Conservation (phyloP, 345 rosid genomes). For the Rhizophora apiculata region DNA sequence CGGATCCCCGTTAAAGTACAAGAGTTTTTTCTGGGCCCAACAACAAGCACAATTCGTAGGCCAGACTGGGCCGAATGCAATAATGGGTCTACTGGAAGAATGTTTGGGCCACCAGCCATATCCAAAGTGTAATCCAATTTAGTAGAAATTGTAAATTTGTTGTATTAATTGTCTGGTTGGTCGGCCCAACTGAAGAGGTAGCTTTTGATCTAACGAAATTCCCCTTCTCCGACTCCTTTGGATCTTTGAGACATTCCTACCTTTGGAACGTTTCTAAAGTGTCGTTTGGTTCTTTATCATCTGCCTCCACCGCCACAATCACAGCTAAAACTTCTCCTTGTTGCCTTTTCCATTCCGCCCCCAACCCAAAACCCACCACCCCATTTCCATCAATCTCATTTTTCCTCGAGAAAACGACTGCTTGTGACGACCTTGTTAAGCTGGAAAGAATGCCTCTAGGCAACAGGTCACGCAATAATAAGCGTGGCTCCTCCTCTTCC, state of each 20-base stretch:
- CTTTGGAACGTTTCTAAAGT: slow-evolving; percentile 37
- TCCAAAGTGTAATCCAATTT: no score
- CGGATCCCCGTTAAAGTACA: no score
- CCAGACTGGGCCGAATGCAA: no score
- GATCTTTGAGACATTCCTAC: slow-evolving; percentile 52
- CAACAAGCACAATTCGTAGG: no score
- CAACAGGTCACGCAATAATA: slow-evolving; percentile 53
- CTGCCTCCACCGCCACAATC: slow-evolving; percentile 41
- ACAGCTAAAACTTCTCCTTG: slow-evolving; percentile 30
- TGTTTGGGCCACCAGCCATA: no score
- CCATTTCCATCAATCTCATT: not conserved
- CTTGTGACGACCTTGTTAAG: not conserved
- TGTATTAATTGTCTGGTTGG: no score
- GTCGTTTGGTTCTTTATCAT: not conserved
- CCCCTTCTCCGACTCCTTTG: slow-evolving; percentile 45
- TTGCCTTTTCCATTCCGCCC: not conserved
- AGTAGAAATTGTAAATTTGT: no score
- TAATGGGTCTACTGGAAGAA: no score
- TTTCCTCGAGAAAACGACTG: not conserved
- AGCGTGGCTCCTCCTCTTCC: slow-evolving; percentile 44
- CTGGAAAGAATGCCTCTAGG: slow-evolving; percentile 40
- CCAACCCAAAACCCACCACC: not conserved
- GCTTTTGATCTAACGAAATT: slow-evolving; percentile 10
- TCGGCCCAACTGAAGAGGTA: no score
- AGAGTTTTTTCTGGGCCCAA: no score